Conservation (phyloP, 1,284 basidiomycete genomes). For the Fomes fomentarius region DNA sequence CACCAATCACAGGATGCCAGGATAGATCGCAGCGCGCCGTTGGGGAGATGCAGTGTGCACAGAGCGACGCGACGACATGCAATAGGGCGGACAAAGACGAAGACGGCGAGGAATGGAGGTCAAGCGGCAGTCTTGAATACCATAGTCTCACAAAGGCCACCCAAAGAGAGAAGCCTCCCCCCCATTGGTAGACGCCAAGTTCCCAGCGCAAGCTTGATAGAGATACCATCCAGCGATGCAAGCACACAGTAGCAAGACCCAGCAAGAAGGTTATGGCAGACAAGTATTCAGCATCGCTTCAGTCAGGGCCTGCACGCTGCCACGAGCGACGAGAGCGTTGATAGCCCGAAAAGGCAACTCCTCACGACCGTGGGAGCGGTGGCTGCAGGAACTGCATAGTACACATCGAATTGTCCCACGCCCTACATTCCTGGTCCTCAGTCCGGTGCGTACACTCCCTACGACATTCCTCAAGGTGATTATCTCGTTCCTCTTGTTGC, state of each 20-base stretch:
- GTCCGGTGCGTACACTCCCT: constrained; percentile 31
- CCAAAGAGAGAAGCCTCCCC: constrained; percentile 12
- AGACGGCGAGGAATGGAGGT: background rate
- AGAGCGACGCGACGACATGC: constrained; percentile 15
- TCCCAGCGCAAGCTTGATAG: constrained; percentile 8
- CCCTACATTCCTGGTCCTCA: constrained; percentile 29
- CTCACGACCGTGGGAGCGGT: constrained; percentile 28
- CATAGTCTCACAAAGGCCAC: constrained; percentile 23
- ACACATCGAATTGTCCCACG: constrained; percentile 32
- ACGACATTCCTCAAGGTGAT: constrained; percentile 41
- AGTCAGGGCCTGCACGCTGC: constrained; percentile 7
- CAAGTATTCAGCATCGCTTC: constrained; percentile 3
- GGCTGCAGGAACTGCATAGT: constrained; percentile 36
- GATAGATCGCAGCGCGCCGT: constrained; percentile 2
- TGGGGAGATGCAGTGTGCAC: constrained; percentile 1
- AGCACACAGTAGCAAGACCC: background rate
- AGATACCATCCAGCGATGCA: constrained; percentile 4
- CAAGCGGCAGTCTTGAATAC: constrained; percentile 9
- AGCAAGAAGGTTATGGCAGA: constrained; percentile 8
- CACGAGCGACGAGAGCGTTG: constrained; percentile 17
- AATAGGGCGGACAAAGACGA: constrained; percentile 13
- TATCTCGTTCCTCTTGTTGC: constrained; percentile 20
- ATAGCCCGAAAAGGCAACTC: constrained; percentile 19
- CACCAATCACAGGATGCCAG: constrained; percentile 6
- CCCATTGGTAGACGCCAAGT: constrained; percentile 10